Conservation (phyloP, 768 basidiomycete genomes). For the Dioszegia hungarica region DNA sequence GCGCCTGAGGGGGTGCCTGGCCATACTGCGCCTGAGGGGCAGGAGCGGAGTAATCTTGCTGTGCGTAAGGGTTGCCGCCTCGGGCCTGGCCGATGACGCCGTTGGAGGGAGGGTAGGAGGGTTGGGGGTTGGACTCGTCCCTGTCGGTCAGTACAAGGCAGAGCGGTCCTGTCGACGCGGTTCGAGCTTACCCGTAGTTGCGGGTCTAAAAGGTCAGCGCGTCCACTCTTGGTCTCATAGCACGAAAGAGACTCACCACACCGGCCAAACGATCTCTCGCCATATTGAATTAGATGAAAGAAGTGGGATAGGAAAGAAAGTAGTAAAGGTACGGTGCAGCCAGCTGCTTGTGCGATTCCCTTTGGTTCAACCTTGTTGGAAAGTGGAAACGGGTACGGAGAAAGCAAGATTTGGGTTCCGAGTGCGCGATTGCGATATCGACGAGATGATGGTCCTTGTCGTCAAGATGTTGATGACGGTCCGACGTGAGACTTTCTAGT, state of each 20-base stretch:
- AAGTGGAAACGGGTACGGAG: too few species aligned
- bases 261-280: constrained; percentile 79
- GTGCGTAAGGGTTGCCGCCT: constrained; percentile 39
- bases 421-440: too few species aligned
- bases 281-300: constrained; percentile 51
- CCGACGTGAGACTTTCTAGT: neutral
- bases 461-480: neutral
- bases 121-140: constrained; percentile 36
- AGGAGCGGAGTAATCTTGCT: constrained; percentile 18
- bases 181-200: constrained; percentile 31
- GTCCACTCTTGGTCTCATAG: neutral
- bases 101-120: constrained; percentile 38
- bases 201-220: constrained; percentile 21
- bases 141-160: neutral
- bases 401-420: too few species aligned
- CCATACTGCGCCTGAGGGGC: neutral
- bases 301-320: neutral
- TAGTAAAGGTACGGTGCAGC: neutral
- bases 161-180: neutral
- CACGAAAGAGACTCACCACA: constrained; percentile 31
- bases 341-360: constrained; percentile 3
- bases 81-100: constrained; percentile 32
- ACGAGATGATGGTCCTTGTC: neutral
- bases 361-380: neutral
- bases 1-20: constrained; percentile 10